Evolutionary conservation across 176 grass and related monocot genomes (phyloP), one percentile per base, ranked within the genome.

Genomic region (Phoenix roebelenii): DNA sequence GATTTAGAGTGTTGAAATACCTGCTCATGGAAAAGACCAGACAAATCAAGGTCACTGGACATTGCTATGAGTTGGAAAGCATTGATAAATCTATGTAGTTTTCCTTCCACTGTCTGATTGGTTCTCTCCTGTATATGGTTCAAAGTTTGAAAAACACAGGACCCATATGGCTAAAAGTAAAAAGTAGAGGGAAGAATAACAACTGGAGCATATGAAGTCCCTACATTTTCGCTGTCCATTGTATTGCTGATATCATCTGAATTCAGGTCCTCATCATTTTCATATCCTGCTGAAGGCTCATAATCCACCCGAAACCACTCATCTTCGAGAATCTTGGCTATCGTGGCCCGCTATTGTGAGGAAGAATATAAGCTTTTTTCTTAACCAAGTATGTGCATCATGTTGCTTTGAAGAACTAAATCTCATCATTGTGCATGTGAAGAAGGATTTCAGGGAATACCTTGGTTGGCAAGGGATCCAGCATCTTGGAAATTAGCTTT

Each of bases 21-120:
- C 81, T 83, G 75, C 57, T 89, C 78, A 49, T 85, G 72, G 15
- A 95, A 95, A 75, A 85, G 78, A 15, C 89, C 82, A 49, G 85
- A 85, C 5, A 85, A 72, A 56, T 95, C 79, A 1, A 95, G 82
- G 57, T 85, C 76, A 15, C 72, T 80, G 52, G 82, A 89, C 32
- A 64, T 95, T 4, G 85, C 76, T 60, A 89, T 80, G 51, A 89
- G 68, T 68, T 70, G 57, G 51, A 85, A 95, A 10, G 85, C 82
- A 7, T 83, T 83, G 67, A 95, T 85, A 63, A 83, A 63, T 57
- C 66, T 69, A 6, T 52, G 58, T 5, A 66, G 23, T 28, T 87
- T 67, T 3, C 5, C 66, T n/a, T 50, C 65, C 39, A 2, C 18
- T 60, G 16, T 55, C 19, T 69, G 26, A 22, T 7, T 55, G 53